Conservation (phyloP, 805 yeast genomes). For the Dipodascopsis uninucleata region DNA sequence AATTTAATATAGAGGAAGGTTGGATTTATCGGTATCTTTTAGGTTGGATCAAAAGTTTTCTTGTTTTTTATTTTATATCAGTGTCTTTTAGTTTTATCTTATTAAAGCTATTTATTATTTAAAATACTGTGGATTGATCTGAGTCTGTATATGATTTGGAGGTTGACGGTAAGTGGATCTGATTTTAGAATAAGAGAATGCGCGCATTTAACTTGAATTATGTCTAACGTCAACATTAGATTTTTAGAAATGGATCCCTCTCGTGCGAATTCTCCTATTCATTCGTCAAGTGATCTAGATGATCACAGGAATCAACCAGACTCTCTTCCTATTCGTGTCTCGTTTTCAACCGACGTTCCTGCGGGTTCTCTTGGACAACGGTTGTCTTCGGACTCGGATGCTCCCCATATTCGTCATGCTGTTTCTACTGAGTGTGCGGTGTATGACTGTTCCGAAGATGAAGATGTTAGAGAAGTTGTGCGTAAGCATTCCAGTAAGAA, state of each 20-base stretch:
- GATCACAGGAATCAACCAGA: slow-evolving; percentile 51
- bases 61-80: background rate
- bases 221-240: background rate
- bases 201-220: too few relatives aligned
- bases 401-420: slow-evolving; percentile 13
- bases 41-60: too few relatives aligned
- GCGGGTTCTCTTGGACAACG: slow-evolving; percentile 3
- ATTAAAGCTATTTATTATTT: slow-evolving; percentile 8
- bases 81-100: slow-evolving; percentile 16
- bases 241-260: slow-evolving; percentile 23
- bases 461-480: slow-evolving; percentile 12
- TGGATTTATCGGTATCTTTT: too few relatives aligned
- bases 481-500: too few relatives aligned
- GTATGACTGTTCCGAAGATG: slow-evolving; percentile 19
- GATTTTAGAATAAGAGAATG: too few relatives aligned
- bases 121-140: slow-evolving; percentile 21
- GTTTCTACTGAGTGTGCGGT: slow-evolving; percentile 8
- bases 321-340: slow-evolving; percentile 38
- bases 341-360: slow-evolving; percentile 19
- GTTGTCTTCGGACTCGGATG: slow-evolving; percentile 8
- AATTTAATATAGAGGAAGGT: too few relatives aligned
- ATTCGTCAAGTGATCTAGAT: slow-evolving; percentile 35
- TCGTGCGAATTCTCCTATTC: slow-evolving; percentile 18
- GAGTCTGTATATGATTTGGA: slow-evolving; percentile 5
- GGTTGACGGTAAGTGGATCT: too few relatives aligned